Evolutionary conservation across 371 early-diverging fungal genomes (phyloP), one percentile per base, ranked within the genome.

Genomic region (Actinomortierella ambigua): DNA sequence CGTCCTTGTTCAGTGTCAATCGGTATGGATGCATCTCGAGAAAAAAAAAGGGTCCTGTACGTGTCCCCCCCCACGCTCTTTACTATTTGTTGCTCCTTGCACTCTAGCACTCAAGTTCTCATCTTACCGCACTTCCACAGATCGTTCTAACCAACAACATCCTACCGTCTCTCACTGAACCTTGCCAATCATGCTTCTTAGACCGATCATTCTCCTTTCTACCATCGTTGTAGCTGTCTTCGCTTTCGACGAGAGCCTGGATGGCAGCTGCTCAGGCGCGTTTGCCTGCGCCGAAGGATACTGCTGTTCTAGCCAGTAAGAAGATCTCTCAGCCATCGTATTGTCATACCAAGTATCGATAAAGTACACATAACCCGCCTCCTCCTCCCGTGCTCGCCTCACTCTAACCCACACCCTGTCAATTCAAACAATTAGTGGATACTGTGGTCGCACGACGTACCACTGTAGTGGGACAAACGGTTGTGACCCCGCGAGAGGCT

Each of bases 231-330:
- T 69, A 14, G 50, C 65, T 2, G 20, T 53, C 20, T 39, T 61
- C 24, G 43, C 48, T 69, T 20, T 64, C 65, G 23, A 56, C 48
- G 2, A 58, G 58, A 61, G 26, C 50, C 61, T 6, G 58, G 61
- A 3, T 53, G 61, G 27, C 0, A n/a, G 49, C 17, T 69, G 70
- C 49, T 29, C 55, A 18, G 70, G 61, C n/a, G 26, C 48, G 0
- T 48, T 57, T 1, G 46, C 54, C 2, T 69, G 70, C n/a, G 61
- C 61, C 39, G 48, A 27, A n/a, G 70, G 70, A 29, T 64, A 57
- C 34, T 69, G 70, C n/a, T 69, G 70, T 28, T 69, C 70, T 14
- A 50, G 61, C 55, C 60, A 60, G 70, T 69, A 61, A 9, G 59
- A 39, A 34, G 13, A 11, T 34, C 22, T 53, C 34, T 53, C 13